Base-by-base conservation (phyloP, 768 basidiomycete species). In the Pilatotrama ljubarskyi region DNA sequence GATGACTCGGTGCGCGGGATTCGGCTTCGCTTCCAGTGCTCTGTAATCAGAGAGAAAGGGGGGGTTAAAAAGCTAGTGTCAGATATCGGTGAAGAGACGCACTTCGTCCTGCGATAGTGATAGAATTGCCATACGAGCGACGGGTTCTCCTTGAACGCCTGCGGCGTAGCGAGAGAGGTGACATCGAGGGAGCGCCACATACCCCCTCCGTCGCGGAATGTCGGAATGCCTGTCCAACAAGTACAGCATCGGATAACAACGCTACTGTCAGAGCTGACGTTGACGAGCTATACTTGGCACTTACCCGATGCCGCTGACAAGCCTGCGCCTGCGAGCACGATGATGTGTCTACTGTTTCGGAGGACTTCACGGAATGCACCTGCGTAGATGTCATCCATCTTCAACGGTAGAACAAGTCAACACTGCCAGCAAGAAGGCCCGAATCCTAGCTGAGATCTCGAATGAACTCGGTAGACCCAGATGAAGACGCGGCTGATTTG, bases 71-170 rank as follows among this genome's bases (percentile, higher is more conserved):
- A 15, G 3, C n/a, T n/a, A 18, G 2, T 4, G 17, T 29, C 41
- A 9, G 22, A 32, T 32, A 10, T 10, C 5, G 10, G 10, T 4
- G 29, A 32, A 32, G 29, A 32, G 29, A 32, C 29, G 29, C 51
- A 82, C 82, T 63, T 73, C 70, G 79, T 77, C 51, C 84, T 72
- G 17, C 85, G 75, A 55, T 82, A 80, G 63, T 86, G 84, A 62
- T 85, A 86, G 63, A 85, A 85, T 64, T 85, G 81, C 84, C 84
- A 85, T 7, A 81, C 78, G 5, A 75, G 70, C 15, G 76, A 78
- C 1, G 82, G 84, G 51, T 80, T 73, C n/a, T 71, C 61, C 1
- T 56, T 42, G 68, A 85, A 86, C 1, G 77, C 80, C 60, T 79
- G 72, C 0, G 81, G 83, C 24, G 82, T 82, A 6, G 83, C 83